Percentiles rank a stretch among this genome's conserved stretches.
phyloP scores from a whole-genome alignment of 257 asterid genomes.

The Osmanthus fragrans region DNA sequence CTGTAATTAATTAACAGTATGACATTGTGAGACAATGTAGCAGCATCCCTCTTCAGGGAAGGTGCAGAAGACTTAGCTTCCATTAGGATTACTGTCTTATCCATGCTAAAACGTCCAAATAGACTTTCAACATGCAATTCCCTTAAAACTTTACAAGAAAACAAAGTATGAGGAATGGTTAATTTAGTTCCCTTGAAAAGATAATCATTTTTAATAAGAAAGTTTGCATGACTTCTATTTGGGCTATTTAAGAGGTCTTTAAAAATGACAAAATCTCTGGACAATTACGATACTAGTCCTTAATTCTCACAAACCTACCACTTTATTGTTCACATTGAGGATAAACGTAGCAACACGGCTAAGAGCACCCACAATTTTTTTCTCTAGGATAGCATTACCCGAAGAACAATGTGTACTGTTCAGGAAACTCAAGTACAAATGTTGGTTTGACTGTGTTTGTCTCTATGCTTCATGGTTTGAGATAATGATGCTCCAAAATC shows the following conservation, averaged over 20 bases:
- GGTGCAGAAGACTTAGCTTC: not conserved
- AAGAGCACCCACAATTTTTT: not conserved
- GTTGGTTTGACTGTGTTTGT: not conserved
- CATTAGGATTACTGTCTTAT: not conserved
- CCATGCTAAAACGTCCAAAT: not conserved
- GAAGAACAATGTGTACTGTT: not conserved
- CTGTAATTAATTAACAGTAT: not conserved
- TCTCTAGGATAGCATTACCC: not conserved
- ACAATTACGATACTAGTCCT: not conserved
- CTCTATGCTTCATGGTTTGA: not conserved
- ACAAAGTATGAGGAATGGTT: not conserved
- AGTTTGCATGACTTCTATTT: not conserved
- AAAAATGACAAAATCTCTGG: not conserved
- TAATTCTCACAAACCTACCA: not conserved
- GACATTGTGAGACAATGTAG: not conserved
- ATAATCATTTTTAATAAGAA: not conserved
- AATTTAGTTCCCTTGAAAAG: not conserved
- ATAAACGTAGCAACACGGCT: not conserved
- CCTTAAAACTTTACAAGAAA: not conserved
- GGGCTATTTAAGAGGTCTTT: not conserved
- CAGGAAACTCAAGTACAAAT: not conserved
- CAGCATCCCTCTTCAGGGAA: not conserved
- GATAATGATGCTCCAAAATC: not conserved
- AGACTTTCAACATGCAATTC: not conserved
- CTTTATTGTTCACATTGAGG: not conserved